A percentile compares a stretch with the other conserved stretches of the same genome.
phyloP scores from a whole-genome alignment of 306 rosid species.

The Nissolia schottii region DNA sequence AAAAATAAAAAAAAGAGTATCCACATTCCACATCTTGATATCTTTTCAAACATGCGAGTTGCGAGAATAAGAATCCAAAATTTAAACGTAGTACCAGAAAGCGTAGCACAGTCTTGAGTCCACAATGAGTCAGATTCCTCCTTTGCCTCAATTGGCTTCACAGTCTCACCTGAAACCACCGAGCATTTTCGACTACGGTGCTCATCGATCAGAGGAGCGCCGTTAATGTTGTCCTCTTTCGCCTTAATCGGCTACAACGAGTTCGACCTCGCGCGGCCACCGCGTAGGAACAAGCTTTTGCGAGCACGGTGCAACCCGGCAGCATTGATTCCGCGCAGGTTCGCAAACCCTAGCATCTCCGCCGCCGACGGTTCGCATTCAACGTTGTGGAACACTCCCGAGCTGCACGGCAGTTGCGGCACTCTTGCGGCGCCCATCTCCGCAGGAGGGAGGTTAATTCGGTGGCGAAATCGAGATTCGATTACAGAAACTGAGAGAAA shows the following conservation, averaged over 20 bases:
- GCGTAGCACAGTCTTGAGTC: constrained; percentile 1
- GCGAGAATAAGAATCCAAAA: not conserved
- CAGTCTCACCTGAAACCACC: not conserved
- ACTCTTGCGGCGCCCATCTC: constrained; percentile 34
- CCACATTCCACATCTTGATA: constrained; percentile 25
- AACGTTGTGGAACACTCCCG: constrained; percentile 10
- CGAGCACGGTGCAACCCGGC: constrained; percentile 28
- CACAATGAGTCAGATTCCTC: constrained; percentile 26
- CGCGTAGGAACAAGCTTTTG: constrained; percentile 17
- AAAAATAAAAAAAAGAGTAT: not conserved
- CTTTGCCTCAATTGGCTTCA: constrained; percentile 40
- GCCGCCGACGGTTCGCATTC: constrained; percentile 30
- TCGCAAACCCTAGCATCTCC: constrained; percentile 36
- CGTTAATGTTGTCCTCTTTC: constrained; percentile 10
- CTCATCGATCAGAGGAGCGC: constrained; percentile 5
- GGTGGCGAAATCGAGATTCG: not conserved
- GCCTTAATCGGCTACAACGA: constrained; percentile 37
- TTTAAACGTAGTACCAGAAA: constrained; percentile 42
- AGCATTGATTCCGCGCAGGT: constrained; percentile 35
- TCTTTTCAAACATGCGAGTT: not conserved
- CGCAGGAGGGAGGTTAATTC: not conserved
- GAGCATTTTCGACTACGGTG: constrained; percentile 3
- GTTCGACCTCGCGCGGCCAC: constrained; percentile 27
- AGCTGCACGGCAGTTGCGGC: constrained; percentile 11
- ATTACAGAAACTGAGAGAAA: not conserved